Evolutionary conservation across 305 asterid genomes (phyloP).

Genomic region (Fraxinus floribunda): DNA sequence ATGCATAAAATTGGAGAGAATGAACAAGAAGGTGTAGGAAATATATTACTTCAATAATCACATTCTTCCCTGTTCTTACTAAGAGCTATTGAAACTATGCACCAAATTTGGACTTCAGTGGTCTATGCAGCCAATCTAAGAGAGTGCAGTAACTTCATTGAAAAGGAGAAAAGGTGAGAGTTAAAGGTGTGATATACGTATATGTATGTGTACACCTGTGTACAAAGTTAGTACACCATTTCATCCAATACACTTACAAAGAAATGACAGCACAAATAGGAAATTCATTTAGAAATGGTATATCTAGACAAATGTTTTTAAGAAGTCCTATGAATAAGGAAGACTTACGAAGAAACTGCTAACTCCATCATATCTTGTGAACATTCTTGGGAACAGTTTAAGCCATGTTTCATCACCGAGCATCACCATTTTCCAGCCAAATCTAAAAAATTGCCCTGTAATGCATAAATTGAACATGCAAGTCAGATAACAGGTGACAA

Average conservation of each 20-base stretch:
- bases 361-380: constrained; percentile 81
- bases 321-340: background rate
- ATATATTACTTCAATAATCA: background rate
- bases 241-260: background rate
- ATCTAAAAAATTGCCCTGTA: constrained; percentile 63
- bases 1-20: background rate
- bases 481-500: constrained; percentile 20
- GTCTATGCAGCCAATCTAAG: background rate
- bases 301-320: background rate
- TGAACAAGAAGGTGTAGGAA: background rate
- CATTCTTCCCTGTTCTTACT: background rate
- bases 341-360: constrained; percentile 89
- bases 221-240: background rate
- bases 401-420: constrained; percentile 96
- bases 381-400: constrained; percentile 79
- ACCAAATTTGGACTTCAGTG: background rate
- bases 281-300: background rate
- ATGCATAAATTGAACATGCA: constrained; percentile 20
- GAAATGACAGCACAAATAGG: background rate
- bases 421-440: constrained; percentile 93
- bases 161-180: background rate
- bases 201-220: background rate
- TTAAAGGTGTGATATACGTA: background rate
- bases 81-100: background rate
- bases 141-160: background rate